Evolutionary conservation across 2,329 filamentous ascomycete genomes (phyloP).

Genomic region (Aureobasidium zeae): DNA sequence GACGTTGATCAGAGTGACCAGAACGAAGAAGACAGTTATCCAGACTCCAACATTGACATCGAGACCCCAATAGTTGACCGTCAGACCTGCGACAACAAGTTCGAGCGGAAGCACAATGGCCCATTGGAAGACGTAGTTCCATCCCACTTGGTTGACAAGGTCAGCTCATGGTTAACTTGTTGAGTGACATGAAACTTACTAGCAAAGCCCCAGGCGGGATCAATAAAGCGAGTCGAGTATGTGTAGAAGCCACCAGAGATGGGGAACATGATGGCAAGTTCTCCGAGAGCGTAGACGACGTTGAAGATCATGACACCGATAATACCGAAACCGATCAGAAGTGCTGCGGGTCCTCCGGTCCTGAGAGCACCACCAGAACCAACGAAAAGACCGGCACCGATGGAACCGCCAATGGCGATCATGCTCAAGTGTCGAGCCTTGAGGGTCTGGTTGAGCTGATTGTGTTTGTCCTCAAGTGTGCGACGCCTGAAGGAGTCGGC

Average conservation of each 20-base stretch:
- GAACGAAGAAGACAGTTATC: constrained; percentile 70
- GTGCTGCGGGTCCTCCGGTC: constrained; percentile 40
- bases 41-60: constrained; percentile 60
- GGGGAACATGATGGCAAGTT: constrained; percentile 86
- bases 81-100: constrained; percentile 77
- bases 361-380: constrained; percentile 41
- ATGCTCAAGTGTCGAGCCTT: constrained; percentile 27
- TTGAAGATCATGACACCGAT: constrained; percentile 68
- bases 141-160: neutral
- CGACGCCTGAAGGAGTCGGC: constrained; percentile 25
- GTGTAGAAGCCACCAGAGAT: constrained; percentile 87
- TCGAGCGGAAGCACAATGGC: constrained; percentile 73
- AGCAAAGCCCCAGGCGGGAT: constrained; percentile 59
- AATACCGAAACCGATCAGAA: constrained; percentile 26
- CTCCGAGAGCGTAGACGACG: constrained; percentile 82
- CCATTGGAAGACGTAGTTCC: constrained; percentile 78
- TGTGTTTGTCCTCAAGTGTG: constrained; percentile 25
- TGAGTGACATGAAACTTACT: constrained; percentile 1
- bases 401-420: constrained; percentile 30
- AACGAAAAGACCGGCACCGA: constrained; percentile 48
- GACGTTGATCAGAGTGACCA: constrained; percentile 74
- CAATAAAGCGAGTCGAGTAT: constrained; percentile 87
- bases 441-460: constrained; percentile 27
- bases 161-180: too few species aligned
- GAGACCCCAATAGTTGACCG: constrained; percentile 64